Evolutionary conservation across 768 basidiomycete species (phyloP), one percentile per base, ranked within the genome.

Genomic region (Exsudoporus frostii): DNA sequence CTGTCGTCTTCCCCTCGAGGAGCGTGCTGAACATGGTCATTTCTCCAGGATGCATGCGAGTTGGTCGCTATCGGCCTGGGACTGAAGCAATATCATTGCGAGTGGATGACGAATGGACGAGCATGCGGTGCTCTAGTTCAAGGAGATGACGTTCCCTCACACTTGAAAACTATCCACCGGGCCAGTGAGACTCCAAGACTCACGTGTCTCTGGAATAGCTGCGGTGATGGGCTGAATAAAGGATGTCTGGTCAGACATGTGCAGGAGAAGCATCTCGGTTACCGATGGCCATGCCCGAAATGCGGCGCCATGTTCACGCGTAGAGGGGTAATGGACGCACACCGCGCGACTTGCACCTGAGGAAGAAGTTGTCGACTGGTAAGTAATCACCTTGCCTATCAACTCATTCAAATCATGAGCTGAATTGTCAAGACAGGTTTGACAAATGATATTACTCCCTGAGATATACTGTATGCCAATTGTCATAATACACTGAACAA

Each of bases 221-320:
- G 66, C 10, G 48, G 48, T 3, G 66, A 65, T 0, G 19, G 2
- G 7, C 45, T 67, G 4, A 59, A 9, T 7, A 62, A 11, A 9
- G 59, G 51, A 0, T 56, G 53, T 6, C 38, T 68, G 19, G 48
- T 55, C 5, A 39, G 69, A 1, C 67, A 68, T 22, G 49, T 70
- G 3, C 51, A 64, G 36, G 66, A 66, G 14, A 56, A 1, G 7
- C 69, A 68, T 37, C 57, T 70, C 6, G 48, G 24, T 15, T 58
- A 53, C 33, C 39, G 38, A 1, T 66, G 69, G 64, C 57, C 66
- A 0, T 68, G 67, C 24, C 54, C 62, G 1, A 56, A 9, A 3
- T 68, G 67, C 14, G 8, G 6, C 3, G 3, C 29, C 1, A 1
- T 48, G 1, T 68, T 64, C 48, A 70, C 54, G 1, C 69, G 67